These are phyloP conservation scores for Zarea fungicola DNA, from an alignment of 2,329 filamentous ascomycete species.

Conservation along the genomic window DNA sequence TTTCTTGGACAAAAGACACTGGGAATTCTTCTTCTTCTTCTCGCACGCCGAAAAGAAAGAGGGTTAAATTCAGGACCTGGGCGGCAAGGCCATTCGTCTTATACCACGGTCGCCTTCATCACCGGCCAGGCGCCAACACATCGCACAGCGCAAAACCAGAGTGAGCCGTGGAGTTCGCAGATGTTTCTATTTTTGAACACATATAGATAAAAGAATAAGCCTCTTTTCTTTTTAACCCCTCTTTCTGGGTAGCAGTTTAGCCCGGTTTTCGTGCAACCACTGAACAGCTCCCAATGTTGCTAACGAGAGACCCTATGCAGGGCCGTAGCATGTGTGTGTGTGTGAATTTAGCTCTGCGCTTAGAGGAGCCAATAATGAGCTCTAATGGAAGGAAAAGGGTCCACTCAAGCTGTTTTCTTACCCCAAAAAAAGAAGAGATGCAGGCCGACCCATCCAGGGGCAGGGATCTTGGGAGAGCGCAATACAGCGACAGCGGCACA, in stretches of 20 bases:
- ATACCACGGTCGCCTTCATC: slow-evolving; percentile 48
- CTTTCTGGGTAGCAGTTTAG: no score
- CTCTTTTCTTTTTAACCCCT: background rate
- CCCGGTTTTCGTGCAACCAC: no score
- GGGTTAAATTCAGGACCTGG: slow-evolving; percentile 33
- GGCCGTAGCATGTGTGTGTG: no score
- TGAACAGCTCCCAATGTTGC: no score
- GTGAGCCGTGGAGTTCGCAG: background rate
- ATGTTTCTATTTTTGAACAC: slow-evolving; percentile 36
- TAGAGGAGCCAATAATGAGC: slow-evolving; percentile 3
- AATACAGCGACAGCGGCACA: background rate
- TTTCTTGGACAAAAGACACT: slow-evolving; percentile 37
- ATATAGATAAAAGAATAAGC: no score
- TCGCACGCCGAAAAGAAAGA: slow-evolving; percentile 34
- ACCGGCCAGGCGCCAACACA: slow-evolving; percentile 26
- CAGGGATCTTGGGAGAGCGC: slow-evolving; percentile 2
- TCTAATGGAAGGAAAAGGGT: background rate
- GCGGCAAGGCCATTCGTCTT: slow-evolving; percentile 49
- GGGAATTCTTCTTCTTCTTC: slow-evolving; percentile 38
- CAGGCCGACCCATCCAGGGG: background rate
- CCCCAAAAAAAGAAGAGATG: slow-evolving; percentile 9
- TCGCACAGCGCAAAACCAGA: background rate
- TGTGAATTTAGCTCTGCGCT: slow-evolving; percentile 6
- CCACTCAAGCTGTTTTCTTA: no score
- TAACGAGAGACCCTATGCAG: no score